Evolutionary conservation across 352 stramenopile species (phyloP), one percentile per base, ranked within the genome.

Genomic region (Phytophthora sojae): DNA sequence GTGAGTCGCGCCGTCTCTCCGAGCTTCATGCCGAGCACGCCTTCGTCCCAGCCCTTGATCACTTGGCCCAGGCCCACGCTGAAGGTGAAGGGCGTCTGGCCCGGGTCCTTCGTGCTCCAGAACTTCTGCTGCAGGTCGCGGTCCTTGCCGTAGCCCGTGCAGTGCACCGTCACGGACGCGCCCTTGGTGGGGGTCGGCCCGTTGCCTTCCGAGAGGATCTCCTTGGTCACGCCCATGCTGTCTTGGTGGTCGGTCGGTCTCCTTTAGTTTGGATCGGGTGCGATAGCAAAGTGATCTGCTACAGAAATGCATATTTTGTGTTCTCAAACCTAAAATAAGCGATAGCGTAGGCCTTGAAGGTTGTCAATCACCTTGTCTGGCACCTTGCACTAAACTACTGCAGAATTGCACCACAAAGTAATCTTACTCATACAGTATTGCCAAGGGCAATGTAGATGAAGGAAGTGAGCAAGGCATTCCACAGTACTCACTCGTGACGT

Each of bases 21-120:
- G 19, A 98, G 73, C 44, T 89, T 88, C 92, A 96, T 95, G 52
- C 71, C 59, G 19, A 91, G 60, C 26, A 99, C 93, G 21, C 90
- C 85, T 74, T 99, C 94, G 72, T 99, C 97, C 97, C 97, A 99
- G 47, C 94, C 97, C 60, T 95, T 97, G 77, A 99, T 99, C 59
- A 99, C 97, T 53, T 95, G 80, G 42, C 95, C 92, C 23, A 98
- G 73, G 0, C 97, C 96, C 9, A 99, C 92, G 17, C 85, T 76
- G 73, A 99, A 99, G 25, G 84, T 93, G 69, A 99, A 99, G 2
- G 94, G 89, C 71, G 93, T 64, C 77, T 99, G 95, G 11, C 95
- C 97, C 8, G 94, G 89, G 85, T 99, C 97, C 77, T 98, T 98
- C 7, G 94, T 99, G 74, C 84, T 98, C 96, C 97, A 99, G 82